A percentile compares a stretch with the other conserved stretches of the same genome.
Evolutionary conservation across 352 stramenopile species (phyloP).

Genomic region (Blastocystis sp.): DNA sequence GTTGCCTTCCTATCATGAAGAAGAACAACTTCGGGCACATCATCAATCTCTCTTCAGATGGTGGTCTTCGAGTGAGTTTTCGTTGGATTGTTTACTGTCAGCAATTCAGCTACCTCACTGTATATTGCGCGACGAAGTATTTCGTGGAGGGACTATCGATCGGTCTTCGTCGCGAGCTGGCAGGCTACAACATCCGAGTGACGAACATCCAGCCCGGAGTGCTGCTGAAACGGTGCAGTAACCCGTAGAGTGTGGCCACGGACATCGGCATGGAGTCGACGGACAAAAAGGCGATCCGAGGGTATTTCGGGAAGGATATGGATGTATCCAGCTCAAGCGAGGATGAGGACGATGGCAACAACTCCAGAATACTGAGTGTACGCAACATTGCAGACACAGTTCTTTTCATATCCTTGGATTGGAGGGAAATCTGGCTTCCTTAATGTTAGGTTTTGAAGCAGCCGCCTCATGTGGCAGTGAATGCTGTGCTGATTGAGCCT

Average conservation of each 20-base stretch:
- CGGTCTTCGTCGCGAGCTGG: constrained; percentile 45
- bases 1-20: constrained; percentile 57
- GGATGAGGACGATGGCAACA: neutral
- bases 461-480: constrained; percentile 17
- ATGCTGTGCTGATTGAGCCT: constrained; percentile 48
- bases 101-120: constrained; percentile 58
- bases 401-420: constrained; percentile 54
- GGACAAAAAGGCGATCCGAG: constrained; percentile 27
- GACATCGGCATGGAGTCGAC: constrained; percentile 59
- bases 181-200: constrained; percentile 54
- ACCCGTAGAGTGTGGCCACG: constrained; percentile 21
- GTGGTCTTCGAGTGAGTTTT: constrained; percentile 3
- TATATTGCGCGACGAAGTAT: constrained; percentile 62
- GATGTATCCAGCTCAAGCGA: neutral
- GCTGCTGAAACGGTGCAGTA: neutral
- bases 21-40: constrained; percentile 51
- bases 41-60: constrained; percentile 60
- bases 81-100: neutral
- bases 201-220: constrained; percentile 61
- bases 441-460: constrained; percentile 44
- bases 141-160: constrained; percentile 55
- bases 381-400: constrained; percentile 41
- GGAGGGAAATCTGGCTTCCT: neutral
- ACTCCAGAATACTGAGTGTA: neutral
- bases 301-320: neutral